Evolutionary conservation across 129 eudicot species (phyloP).

Genomic region (carrot (Daucus carota)): DNA sequence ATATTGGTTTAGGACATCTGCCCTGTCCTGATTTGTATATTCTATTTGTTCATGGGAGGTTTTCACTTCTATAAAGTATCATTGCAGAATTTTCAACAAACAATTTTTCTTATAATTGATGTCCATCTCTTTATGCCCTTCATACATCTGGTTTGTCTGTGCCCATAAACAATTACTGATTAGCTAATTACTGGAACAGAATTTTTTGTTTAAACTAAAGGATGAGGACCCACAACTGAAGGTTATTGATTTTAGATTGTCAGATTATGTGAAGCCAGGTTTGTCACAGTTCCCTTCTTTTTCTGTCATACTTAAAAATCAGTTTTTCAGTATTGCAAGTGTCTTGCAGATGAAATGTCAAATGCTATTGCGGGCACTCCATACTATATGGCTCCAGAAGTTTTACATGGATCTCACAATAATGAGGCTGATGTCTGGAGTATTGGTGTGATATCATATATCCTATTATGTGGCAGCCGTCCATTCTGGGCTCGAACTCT

Average conservation of each 20-base stretch:
- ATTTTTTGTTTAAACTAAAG: slow-evolving; percentile 79
- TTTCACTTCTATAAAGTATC: neutral
- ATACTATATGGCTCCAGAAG: slow-evolving; percentile 97
- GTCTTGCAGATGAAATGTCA: slow-evolving; percentile 74
- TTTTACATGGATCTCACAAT: slow-evolving; percentile 80
- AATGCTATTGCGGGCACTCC: slow-evolving; percentile 95
- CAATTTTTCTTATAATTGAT: neutral
- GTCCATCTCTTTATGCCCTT: neutral
- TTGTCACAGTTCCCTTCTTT: neutral
- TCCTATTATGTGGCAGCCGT: slow-evolving; percentile 84
- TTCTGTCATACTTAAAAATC: slow-evolving; percentile 1
- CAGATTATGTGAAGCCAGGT: slow-evolving; percentile 95
- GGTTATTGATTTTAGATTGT: slow-evolving; percentile 92
- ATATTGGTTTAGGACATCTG: neutral
- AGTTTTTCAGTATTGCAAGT: slow-evolving; percentile 9
- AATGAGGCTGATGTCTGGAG: slow-evolving; percentile 98
- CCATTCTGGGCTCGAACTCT: slow-evolving; percentile 98
- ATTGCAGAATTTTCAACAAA: neutral
- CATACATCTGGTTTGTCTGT: neutral
- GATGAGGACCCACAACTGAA: slow-evolving; percentile 73
- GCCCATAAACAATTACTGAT: neutral
- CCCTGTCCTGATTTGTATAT: neutral
- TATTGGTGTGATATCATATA: slow-evolving; percentile 84
- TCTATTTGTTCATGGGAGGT: neutral
- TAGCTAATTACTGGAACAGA: slow-evolving; percentile 41